Evolutionary conservation across 2,329 filamentous ascomycete species (phyloP).

Genomic region (Colletotrichum scovillei): DNA sequence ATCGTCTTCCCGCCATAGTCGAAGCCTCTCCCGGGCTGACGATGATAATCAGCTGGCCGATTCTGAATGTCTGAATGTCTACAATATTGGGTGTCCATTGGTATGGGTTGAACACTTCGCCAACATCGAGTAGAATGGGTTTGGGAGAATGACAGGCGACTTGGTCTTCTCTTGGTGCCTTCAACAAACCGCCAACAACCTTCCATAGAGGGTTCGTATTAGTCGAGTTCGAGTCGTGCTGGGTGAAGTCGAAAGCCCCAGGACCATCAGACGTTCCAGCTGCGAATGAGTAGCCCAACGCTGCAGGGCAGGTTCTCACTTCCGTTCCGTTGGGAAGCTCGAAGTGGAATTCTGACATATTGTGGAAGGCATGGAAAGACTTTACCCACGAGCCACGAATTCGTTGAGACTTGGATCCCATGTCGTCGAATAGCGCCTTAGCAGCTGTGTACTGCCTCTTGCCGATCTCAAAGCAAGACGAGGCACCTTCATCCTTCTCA

Average conservation of each 20-base stretch:
- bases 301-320: constrained; percentile 83
- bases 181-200: constrained; percentile 76
- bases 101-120: constrained; percentile 80
- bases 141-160: constrained; percentile 82
- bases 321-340: constrained; percentile 76
- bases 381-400: constrained; percentile 75
- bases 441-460: constrained; percentile 74
- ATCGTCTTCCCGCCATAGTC: constrained; percentile 90
- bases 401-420: constrained; percentile 51
- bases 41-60: constrained; percentile 86
- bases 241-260: constrained; percentile 89
- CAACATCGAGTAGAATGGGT: constrained; percentile 87
- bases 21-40: constrained; percentile 89
- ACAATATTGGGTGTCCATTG: constrained; percentile 90
- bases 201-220: constrained; percentile 82
- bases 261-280: constrained; percentile 91
- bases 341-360: constrained; percentile 82
- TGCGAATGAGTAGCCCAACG: constrained; percentile 89
- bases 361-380: constrained; percentile 83
- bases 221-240: constrained; percentile 78
- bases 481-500: constrained; percentile 74
- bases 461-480: constrained; percentile 83
- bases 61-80: constrained; percentile 84
- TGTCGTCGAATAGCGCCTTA: constrained; percentile 51
- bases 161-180: constrained; percentile 76